A percentile compares a stretch with the other conserved stretches of the same genome.
These are phyloP conservation scores for Acacia pycnantha DNA, from an alignment of 331 rosid genomes.

Conservation along the genomic window DNA sequence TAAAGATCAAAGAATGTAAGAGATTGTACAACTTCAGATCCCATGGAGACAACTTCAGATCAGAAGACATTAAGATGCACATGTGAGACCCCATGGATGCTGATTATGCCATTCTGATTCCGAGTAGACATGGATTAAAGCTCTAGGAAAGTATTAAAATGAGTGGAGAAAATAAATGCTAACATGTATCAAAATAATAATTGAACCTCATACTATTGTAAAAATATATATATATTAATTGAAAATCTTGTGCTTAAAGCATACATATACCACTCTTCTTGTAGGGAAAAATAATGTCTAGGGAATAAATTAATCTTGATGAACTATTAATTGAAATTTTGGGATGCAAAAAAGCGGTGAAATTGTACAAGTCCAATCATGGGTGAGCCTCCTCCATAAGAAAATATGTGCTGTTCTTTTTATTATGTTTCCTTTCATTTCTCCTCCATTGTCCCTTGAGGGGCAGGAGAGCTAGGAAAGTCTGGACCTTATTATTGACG, in stretches of 20 bases:
- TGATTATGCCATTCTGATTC: conserved; percentile 1
- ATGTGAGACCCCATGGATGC: neutral
- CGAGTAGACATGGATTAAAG: neutral
- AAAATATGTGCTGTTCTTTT: neutral
- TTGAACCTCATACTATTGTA: neutral
- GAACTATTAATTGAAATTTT: neutral
- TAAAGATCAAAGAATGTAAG: neutral
- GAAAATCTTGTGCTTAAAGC: neutral
- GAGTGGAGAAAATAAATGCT: neutral
- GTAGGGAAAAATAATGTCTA: neutral
- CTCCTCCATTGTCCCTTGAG: neutral
- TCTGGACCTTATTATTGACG: neutral
- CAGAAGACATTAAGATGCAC: too few relatives aligned
- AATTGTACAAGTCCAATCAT: neutral
- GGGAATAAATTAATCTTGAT: neutral
- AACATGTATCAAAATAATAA: neutral
- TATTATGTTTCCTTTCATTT: neutral
- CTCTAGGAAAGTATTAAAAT: neutral
- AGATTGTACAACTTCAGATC: too few relatives aligned
- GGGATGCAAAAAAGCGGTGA: neutral
- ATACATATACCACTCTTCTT: neutral
- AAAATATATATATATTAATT: neutral
- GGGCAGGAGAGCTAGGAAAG: neutral
- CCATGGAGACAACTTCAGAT: too few relatives aligned
- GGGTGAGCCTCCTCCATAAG: neutral